These are phyloP conservation scores for Dittrichia graveolens DNA, from an alignment of 129 eudicot genomes.

Conservation along the genomic window DNA sequence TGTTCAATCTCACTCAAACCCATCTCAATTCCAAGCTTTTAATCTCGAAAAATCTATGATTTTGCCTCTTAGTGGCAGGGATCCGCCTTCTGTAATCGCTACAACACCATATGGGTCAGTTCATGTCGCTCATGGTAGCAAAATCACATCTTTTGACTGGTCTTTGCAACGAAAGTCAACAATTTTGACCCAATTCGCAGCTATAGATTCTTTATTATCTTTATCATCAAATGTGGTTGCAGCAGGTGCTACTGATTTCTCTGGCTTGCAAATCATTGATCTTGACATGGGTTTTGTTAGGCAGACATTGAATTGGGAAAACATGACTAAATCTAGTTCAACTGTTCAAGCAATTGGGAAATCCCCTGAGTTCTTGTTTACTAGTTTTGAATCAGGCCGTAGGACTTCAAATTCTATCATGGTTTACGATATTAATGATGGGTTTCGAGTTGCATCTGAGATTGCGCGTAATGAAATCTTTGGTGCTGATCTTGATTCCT, in stretches of 20 bases:
- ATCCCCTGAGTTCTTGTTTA: conserved; percentile 60
- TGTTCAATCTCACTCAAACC: conserved; percentile 63
- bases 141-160: conserved; percentile 92
- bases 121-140: conserved; percentile 82
- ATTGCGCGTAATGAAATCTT: conserved; percentile 72
- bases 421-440: conserved; percentile 62
- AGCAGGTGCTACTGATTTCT: conserved; percentile 96
- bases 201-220: conserved; percentile 67
- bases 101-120: conserved; percentile 64
- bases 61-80: conserved; percentile 70
- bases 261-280: conserved; percentile 82
- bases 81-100: conserved; percentile 64
- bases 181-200: conserved; percentile 68
- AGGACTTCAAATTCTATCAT: conserved; percentile 77
- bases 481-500: conserved; percentile 80
- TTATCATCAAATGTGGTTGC: conserved; percentile 59
- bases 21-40: conserved; percentile 78
- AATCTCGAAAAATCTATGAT: conserved; percentile 59
- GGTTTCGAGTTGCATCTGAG: conserved; percentile 49
- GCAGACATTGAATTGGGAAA: conserved; percentile 75
- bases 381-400: conserved; percentile 82
- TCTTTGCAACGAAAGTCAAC: conserved; percentile 72
- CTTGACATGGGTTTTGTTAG: conserved; percentile 60
- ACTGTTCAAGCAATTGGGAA: conserved; percentile 82
- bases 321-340: conserved; percentile 82